Conservation (phyloP, 345 rosid species). For the Melaleuca quinquenervia region DNA sequence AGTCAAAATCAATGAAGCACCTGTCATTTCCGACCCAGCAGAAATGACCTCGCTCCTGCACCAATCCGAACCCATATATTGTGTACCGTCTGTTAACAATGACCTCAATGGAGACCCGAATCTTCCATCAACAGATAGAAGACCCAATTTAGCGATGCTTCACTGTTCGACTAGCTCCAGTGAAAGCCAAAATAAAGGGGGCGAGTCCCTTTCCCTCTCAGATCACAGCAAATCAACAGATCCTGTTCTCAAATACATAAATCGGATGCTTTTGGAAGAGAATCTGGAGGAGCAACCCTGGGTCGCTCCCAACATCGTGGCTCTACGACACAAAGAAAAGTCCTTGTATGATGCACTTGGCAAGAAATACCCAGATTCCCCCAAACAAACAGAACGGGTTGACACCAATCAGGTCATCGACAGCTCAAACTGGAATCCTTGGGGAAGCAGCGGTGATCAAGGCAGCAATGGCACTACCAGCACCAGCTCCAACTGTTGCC, state of each 20-base stretch:
- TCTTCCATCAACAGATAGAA: neutral
- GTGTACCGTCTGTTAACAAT: neutral
- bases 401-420: neutral
- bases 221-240: conserved; percentile 42
- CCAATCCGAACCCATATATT: neutral
- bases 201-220: conserved; percentile 12
- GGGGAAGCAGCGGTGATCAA: conserved; percentile 16
- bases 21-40: neutral
- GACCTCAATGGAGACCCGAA: neutral
- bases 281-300: conserved; percentile 42
- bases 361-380: conserved; percentile 28
- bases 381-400: neutral
- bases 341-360: conserved; percentile 46
- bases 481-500: neutral
- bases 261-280: conserved; percentile 70
- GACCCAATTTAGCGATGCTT: neutral
- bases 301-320: conserved; percentile 36
- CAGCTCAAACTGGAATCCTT: conserved; percentile 1
- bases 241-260: conserved; percentile 46
- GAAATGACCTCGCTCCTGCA: neutral
- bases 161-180: neutral
- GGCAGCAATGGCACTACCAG: neutral
- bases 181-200: neutral
- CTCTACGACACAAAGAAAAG: conserved; percentile 46
- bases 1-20: neutral